Conservation (phyloP, 768 basidiomycete species). For the Tulasnella sp. region DNA sequence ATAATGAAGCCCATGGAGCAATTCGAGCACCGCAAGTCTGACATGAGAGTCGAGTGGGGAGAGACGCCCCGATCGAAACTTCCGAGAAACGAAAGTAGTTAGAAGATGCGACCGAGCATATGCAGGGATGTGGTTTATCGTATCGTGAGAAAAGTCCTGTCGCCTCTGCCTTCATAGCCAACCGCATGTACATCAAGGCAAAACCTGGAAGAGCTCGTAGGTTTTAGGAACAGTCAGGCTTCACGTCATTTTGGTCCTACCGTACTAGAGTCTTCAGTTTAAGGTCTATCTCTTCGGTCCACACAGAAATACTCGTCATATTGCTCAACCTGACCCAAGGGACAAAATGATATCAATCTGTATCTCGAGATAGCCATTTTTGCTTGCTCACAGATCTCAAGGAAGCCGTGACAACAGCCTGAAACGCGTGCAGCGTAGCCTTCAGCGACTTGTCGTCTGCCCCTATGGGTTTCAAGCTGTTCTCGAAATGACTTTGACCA, state of each 20-base stretch:
- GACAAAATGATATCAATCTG: neutral
- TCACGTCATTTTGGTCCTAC: neutral
- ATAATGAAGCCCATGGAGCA: constrained; percentile 1
- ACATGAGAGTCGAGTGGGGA: neutral
- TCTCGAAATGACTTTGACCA: neutral
- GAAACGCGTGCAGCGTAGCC: neutral
- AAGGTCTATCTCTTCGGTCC: neutral
- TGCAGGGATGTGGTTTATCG: neutral
- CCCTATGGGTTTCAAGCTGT: neutral
- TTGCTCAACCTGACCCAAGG: neutral
- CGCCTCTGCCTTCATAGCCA: constrained; percentile 1
- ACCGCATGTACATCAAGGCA: constrained; percentile 14
- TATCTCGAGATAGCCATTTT: neutral
- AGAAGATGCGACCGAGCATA: constrained; percentile 1
- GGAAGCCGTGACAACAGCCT: neutral
- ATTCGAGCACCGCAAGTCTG: neutral
- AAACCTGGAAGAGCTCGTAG: neutral
- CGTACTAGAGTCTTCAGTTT: neutral
- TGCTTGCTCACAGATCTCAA: neutral
- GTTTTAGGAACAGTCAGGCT: too few species aligned
- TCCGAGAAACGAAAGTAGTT: neutral
- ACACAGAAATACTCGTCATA: neutral
- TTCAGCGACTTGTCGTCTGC: neutral
- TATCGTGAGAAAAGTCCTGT: constrained; percentile 2
- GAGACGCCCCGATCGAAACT: neutral